Percentiles rank a stretch among this genome's conserved stretches.
Evolutionary conservation across 768 basidiomycete species (phyloP).

Genomic region (Agaricus subrufescens): DNA sequence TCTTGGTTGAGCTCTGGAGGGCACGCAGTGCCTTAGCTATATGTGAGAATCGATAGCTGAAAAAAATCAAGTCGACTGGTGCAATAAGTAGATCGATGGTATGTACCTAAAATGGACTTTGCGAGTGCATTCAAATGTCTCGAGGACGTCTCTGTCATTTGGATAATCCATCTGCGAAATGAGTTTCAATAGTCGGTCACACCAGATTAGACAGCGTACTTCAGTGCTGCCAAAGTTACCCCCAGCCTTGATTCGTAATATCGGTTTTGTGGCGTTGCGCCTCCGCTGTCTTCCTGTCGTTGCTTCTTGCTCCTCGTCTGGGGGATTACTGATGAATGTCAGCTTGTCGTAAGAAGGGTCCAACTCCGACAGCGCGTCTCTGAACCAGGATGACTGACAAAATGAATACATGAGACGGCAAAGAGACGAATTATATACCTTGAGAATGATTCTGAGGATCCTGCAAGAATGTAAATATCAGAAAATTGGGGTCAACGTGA

Average conservation of each 20-base stretch:
- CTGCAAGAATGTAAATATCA: constrained; percentile 27
- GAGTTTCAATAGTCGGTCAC: background rate
- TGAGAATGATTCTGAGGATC: constrained; percentile 79
- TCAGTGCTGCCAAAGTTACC: constrained; percentile 86
- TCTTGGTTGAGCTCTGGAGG: constrained; percentile 79
- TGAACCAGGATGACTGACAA: constrained; percentile 80
- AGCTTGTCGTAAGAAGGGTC: constrained; percentile 86
- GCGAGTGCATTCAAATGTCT: constrained; percentile 78
- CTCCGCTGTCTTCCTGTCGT: constrained; percentile 16
- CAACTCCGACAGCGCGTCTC: constrained; percentile 87
- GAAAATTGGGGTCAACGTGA: background rate
- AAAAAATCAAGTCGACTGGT: background rate
- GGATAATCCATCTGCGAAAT: constrained; percentile 86
- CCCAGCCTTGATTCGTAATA: constrained; percentile 75
- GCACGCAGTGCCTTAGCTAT: constrained; percentile 70
- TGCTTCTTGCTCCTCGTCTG: constrained; percentile 21
- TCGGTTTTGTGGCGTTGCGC: constrained; percentile 39
- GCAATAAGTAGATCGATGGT: background rate
- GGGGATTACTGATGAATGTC: constrained; percentile 76
- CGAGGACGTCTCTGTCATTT: constrained; percentile 86
- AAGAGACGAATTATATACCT: constrained; percentile 36
- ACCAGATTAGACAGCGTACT: constrained; percentile 30
- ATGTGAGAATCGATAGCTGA: constrained; percentile 81
- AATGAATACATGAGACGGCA: background rate
- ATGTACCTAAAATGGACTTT: constrained; percentile 67